Conservation (phyloP, 2,329 filamentous ascomycete genomes). For the Calcarisporium arbuscula region DNA sequence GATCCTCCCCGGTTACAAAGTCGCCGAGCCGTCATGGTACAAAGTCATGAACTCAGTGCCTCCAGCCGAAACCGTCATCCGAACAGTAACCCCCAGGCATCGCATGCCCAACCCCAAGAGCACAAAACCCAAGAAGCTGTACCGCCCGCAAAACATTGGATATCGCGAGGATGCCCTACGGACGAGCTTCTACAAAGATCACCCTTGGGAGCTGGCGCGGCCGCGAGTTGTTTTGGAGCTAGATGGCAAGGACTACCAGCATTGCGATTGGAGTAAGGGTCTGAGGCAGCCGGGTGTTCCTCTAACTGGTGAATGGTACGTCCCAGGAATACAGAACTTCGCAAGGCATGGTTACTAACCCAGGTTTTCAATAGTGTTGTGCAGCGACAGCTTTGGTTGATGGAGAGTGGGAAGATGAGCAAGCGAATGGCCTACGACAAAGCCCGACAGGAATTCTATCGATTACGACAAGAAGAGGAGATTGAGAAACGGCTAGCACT, state of each 20-base stretch:
- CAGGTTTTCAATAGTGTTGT: conserved; percentile 62
- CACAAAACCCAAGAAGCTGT: conserved; percentile 63
- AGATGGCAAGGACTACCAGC: conserved; percentile 73
- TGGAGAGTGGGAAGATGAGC: conserved; percentile 57
- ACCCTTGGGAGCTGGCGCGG: conserved; percentile 93
- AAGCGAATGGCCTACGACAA: conserved; percentile 73
- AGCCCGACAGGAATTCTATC: conserved; percentile 87
- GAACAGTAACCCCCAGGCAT: conserved; percentile 45
- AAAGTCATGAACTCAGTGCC: conserved; percentile 46
- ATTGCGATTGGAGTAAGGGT: conserved; percentile 71
- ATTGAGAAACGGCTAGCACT: conserved; percentile 74
- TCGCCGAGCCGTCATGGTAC: conserved; percentile 41
- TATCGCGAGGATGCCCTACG: conserved; percentile 84
- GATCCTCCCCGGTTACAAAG: conserved; percentile 26
- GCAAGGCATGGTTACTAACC: conserved; percentile 11
- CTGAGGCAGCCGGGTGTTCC: conserved; percentile 68
- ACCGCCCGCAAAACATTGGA: conserved; percentile 67
- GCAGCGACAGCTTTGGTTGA: conserved; percentile 83
- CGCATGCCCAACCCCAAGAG: conserved; percentile 32
- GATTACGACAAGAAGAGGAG: conserved; percentile 73
- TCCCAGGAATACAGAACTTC: conserved; percentile 3
- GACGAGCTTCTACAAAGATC: conserved; percentile 79
- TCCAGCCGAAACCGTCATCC: conserved; percentile 51
- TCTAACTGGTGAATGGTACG: conserved; percentile 78
- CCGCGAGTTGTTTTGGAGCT: conserved; percentile 79